These are phyloP conservation scores for Lecanoromycetidae sp. DNA, from an alignment of 2,329 filamentous ascomycete genomes.

Conservation along the genomic window DNA sequence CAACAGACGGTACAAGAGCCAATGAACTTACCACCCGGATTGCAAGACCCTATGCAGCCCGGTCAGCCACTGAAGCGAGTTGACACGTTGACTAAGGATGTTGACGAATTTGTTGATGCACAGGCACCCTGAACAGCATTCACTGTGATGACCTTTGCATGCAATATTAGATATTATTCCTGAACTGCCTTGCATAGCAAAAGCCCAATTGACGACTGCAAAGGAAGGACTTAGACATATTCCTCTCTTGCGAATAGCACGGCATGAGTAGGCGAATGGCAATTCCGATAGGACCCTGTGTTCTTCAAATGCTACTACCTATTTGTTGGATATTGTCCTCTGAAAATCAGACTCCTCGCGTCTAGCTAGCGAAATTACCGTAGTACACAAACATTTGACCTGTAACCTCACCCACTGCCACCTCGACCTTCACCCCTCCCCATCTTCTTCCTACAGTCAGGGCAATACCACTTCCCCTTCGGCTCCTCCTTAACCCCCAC, in stretches of 20 bases:
- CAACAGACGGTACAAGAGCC: slow-evolving; percentile 21
- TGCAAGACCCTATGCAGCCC: slow-evolving; percentile 21
- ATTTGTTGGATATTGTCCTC: background rate
- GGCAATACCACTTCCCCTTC: slow-evolving; percentile 45
- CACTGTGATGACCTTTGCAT: background rate
- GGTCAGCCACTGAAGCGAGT: slow-evolving; percentile 25
- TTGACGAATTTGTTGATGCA: slow-evolving; percentile 35
- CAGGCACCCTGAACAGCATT: background rate
- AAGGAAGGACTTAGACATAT: background rate
- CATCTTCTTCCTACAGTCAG: slow-evolving; percentile 32
- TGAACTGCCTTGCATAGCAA: background rate
- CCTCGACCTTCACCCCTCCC: background rate
- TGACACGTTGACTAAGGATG: slow-evolving; percentile 29
- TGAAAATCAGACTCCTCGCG: no score
- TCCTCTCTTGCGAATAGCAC: background rate
- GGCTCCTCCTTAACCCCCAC: slow-evolving; percentile 50
- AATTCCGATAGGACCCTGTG: background rate
- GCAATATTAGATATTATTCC: no score
- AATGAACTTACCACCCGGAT: slow-evolving; percentile 15
- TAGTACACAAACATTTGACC: background rate
- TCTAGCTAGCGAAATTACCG: no score
- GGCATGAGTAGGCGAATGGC: background rate
- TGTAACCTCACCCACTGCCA: background rate
- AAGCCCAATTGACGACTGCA: background rate
- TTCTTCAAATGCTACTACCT: background rate